Evolutionary conservation across 768 basidiomycete genomes (phyloP).

Genomic region (Candolleomyces aberdarensis): DNA sequence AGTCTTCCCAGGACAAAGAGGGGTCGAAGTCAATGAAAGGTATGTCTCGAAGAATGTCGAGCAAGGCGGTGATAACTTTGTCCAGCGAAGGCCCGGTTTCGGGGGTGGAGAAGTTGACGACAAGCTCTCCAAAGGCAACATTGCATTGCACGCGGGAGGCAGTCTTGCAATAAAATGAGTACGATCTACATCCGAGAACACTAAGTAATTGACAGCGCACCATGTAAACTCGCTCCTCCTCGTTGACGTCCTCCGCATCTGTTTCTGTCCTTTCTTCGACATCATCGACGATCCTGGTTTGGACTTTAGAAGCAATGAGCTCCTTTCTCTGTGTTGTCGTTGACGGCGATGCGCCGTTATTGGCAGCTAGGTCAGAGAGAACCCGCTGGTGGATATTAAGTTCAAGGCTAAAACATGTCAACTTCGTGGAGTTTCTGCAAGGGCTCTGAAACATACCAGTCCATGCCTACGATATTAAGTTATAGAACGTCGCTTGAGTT

Average conservation of each 20-base stretch:
- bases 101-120: constrained; percentile 55
- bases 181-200: neutral
- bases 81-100: constrained; percentile 51
- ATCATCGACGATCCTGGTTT: constrained; percentile 29
- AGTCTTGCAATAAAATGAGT: constrained; percentile 38
- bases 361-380: constrained; percentile 65
- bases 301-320: constrained; percentile 60
- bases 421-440: neutral
- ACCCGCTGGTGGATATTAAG: constrained; percentile 76
- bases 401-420: constrained; percentile 52
- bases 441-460: neutral
- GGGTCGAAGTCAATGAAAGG: constrained; percentile 76
- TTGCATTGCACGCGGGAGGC: constrained; percentile 74
- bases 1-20: constrained; percentile 81
- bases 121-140: constrained; percentile 79
- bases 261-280: constrained; percentile 20
- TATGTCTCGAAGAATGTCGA: constrained; percentile 68
- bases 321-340: constrained; percentile 45
- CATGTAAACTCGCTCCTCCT: constrained; percentile 44
- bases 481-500: too few species aligned
- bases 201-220: constrained; percentile 31
- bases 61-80: constrained; percentile 54
- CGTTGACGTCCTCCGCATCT: constrained; percentile 19
- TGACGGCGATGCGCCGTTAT: constrained; percentile 37
- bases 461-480: neutral